Evolutionary conservation across 805 yeast species (phyloP), one percentile per base, ranked within the genome.

Genomic region (Metschnikowia baotianmanensis): DNA sequence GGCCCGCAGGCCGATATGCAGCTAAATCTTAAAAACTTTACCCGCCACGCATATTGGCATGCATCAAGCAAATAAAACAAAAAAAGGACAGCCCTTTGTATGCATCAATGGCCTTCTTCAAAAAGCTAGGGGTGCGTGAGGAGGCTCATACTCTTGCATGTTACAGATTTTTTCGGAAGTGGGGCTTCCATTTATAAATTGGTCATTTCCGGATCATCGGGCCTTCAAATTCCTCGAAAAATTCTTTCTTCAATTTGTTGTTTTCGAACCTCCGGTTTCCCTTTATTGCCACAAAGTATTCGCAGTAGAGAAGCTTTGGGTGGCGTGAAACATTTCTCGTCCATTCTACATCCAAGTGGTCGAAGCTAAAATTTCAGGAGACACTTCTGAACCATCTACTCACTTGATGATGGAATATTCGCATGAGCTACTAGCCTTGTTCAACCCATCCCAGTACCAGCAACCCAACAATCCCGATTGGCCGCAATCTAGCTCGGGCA

Each of bases 1-100:
- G 17, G 30, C 37, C 13, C 43, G 38, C 38, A 34, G 31, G 43
- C 38, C 43, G 38, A 34, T 30, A 25, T 38, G 43, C 38, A 34
- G 43, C 34, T 39, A 39, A 39, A 39, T 39, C 43, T 39, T 39
- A 30, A 34, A 39, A 34, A 39, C 30, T 38, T 34, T 34, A 39
- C 9, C 38, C 43, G 38, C 34, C 18, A n/a, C 30, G 43, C 43
- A 30, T 39, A 13, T n/a, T 16, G 10, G 31, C 12, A 26, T 29
- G 30, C 29, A 17, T 29, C 23, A 23, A 18, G 32, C 13, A 7
- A 25, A 25, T 11, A n/a, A 17, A 18, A 31, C 13, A 34, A 23
- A 30, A 20, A 34, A 29, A 26, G 11, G 29, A 21, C 13, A 16
- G 31, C 18, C 31, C 18, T 24, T 30, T 24, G 30, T 28, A 31